These are phyloP conservation scores for Mortierella sp. DNA, from an alignment of 371 early-diverging fungal genomes.

Conservation along the genomic window DNA sequence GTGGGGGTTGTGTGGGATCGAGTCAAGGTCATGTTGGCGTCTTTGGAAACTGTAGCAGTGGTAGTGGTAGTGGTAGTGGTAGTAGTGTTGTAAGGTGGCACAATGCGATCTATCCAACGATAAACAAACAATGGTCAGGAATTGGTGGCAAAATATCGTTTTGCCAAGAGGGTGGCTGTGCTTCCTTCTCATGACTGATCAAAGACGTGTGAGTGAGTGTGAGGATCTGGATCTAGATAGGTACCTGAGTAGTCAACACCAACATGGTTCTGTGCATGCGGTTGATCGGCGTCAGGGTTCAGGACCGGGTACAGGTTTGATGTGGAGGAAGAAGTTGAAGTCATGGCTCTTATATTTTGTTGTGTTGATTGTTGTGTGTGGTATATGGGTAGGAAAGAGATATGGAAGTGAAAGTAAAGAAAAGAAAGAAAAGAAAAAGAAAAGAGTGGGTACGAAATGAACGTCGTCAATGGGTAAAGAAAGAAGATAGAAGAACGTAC, in stretches of 20 bases:
- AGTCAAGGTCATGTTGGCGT: neutral
- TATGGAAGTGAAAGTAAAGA: neutral
- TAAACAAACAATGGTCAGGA: neutral
- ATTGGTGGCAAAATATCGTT: neutral
- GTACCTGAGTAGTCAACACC: neutral
- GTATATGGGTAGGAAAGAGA: neutral
- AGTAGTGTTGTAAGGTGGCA: neutral
- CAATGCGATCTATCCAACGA: neutral
- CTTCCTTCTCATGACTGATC: neutral
- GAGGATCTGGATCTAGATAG: neutral
- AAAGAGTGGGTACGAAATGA: neutral
- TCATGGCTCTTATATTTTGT: neutral
- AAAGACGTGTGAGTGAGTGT: neutral
- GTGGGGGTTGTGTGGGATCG: neutral
- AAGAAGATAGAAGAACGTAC: neutral
- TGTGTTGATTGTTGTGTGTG: neutral
- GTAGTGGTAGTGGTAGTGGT: neutral
- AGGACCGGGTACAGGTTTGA: conserved; percentile 18
- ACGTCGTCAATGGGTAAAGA: neutral
- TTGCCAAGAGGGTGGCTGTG: neutral
- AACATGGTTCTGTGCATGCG: neutral
- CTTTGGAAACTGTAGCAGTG: neutral
- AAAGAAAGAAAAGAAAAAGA: neutral
- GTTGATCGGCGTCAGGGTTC: neutral
- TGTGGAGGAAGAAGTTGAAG: neutral